Base-by-base conservation (phyloP, 73 alveolate genomes). In the Paramecium caudatum region DNA sequence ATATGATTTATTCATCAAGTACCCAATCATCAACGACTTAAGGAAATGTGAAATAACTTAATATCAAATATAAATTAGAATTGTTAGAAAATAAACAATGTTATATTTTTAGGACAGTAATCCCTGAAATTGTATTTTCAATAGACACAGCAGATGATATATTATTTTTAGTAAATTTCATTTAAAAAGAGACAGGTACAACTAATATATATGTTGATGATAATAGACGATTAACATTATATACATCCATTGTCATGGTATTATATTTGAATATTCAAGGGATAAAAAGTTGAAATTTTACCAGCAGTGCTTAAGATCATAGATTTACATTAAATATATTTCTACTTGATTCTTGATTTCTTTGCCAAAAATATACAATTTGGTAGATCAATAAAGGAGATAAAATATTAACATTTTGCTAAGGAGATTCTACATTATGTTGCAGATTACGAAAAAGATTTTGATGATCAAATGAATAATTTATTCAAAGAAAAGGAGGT, bases 101-200 rank as follows among this genome's bases (percentile, higher is more conserved):
- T 17, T 74, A 41, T 23, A 41, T 74, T 16, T 23, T 74, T 4
- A 74, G 30, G 21, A 39, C 65, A 6, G 27, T 41, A 5, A 43
- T 74, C 19, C 88, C 88, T 8, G 88, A 74, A 41, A 43, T 74
- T 4, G n/a, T 45, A 25, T 74, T 41, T 74, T 36, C 43, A 3
- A 74, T 74, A 41, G 88, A 74, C 8, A 74, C 88, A 3, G 88
- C 88, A 27, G 88, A 74, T 74, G 88, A 74, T 13, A 39, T 74
- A 41, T 39, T 74, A 68, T 74, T 19, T 43, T 43, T 74, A 21
- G 19, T 37, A 3, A 74, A 74, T 45, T 30, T 43, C 15, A 15
- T 74, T 1, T 74, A 39, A 15, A 74, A 74, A 15, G 62, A 74
- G 17, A 5, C 36, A 19, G 88, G 88, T 10, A 41, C 36, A 23